phyloP scores from a whole-genome alignment of 371 early-diverging fungal genomes.

The Mortierella sp. region DNA sequence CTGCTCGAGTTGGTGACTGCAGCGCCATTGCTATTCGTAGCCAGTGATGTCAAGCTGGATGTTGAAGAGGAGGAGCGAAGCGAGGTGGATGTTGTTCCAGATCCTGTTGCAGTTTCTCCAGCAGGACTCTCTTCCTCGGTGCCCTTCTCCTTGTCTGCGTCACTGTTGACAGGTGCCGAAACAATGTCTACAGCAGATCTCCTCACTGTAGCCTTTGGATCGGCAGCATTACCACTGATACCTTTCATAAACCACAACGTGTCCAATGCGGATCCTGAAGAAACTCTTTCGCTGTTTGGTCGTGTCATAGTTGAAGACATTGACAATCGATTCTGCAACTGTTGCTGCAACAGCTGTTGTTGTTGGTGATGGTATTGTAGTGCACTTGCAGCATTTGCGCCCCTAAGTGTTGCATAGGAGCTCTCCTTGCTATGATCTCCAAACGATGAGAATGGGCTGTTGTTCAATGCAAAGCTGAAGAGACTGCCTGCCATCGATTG shows the following conservation, averaged over 20 bases:
- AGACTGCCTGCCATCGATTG: conserved; percentile 51
- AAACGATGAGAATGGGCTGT: conserved; percentile 37
- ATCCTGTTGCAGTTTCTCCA: neutral
- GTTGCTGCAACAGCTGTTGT: conserved; percentile 34
- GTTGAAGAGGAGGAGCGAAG: conserved; percentile 7
- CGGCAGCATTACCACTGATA: neutral
- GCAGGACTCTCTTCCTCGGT: neutral
- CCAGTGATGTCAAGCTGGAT: neutral
- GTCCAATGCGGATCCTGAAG: conserved; percentile 44
- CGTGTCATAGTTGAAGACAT: conserved; percentile 17
- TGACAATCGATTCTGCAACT: conserved; percentile 33
- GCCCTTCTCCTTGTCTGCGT: conserved; percentile 1
- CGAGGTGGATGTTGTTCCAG: conserved; percentile 6
- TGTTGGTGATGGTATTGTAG: conserved; percentile 45
- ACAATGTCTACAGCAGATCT: conserved; percentile 1
- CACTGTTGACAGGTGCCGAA: neutral
- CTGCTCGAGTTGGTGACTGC: too few species aligned
- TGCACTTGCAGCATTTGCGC: conserved; percentile 34
- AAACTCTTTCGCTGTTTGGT: conserved; percentile 21
- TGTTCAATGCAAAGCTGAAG: conserved; percentile 34
- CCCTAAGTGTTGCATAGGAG: conserved; percentile 38
- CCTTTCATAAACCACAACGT: conserved; percentile 45
- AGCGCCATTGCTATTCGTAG: neutral
- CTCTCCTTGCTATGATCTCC: conserved; percentile 40
- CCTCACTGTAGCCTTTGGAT: neutral